phyloP scores from a whole-genome alignment of 2,329 filamentous ascomycete genomes.

The Clarireedia homoeocarpa region DNA sequence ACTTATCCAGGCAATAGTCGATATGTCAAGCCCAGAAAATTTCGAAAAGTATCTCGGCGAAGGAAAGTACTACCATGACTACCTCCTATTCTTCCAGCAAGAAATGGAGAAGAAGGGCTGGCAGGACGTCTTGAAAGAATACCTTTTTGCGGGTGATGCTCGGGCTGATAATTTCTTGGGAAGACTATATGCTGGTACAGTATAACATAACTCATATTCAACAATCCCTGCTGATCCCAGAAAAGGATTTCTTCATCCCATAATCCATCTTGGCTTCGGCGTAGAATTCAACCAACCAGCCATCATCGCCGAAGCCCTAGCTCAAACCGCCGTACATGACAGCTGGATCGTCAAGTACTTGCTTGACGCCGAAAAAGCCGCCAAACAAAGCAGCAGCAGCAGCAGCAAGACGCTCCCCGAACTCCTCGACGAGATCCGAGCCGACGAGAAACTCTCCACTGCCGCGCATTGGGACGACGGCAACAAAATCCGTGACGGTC shows the following conservation, averaged over 20 bases:
- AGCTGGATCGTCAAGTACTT: conserved; percentile 47
- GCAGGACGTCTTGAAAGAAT: conserved; percentile 53
- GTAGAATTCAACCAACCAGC: conserved; percentile 76
- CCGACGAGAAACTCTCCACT: conserved; percentile 46
- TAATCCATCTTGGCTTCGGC: conserved; percentile 81
- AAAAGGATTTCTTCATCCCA: conserved; percentile 63
- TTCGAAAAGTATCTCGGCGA: conserved; percentile 56
- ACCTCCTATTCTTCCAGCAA: conserved; percentile 65
- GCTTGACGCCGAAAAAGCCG: conserved; percentile 41
- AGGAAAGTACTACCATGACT: conserved; percentile 61
- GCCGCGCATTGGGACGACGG: conserved; percentile 45
- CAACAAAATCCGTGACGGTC: conserved; percentile 62
- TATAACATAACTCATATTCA: background rate
- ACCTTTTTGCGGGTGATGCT: conserved; percentile 60
- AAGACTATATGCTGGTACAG: conserved; percentile 55
- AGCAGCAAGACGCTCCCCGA: conserved; percentile 40
- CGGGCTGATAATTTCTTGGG: conserved; percentile 60
- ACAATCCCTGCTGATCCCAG: background rate
- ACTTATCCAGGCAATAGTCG: conserved; percentile 32
- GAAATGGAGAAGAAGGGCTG: conserved; percentile 62
- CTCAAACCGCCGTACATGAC: conserved; percentile 65
- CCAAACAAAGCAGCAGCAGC: conserved; percentile 25
- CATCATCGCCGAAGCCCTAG: conserved; percentile 71
- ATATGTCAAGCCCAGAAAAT: conserved; percentile 39
- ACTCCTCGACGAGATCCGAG: conserved; percentile 52